Percentiles rank a stretch among this genome's conserved stretches.
Evolutionary conservation across 2,329 filamentous ascomycete species (phyloP).

Genomic region (Cladosporium sp.): DNA sequence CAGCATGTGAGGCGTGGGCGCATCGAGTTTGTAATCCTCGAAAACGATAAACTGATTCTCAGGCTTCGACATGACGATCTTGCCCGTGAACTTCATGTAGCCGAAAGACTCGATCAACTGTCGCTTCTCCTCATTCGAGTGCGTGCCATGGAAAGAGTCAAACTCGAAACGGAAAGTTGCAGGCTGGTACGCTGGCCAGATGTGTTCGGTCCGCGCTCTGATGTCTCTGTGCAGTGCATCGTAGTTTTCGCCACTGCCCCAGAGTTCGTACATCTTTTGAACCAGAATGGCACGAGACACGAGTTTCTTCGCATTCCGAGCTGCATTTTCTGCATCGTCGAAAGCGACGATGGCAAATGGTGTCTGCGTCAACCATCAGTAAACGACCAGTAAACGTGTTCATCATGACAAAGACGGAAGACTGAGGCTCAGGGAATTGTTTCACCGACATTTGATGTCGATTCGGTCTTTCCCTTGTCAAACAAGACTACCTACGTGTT

Average conservation of each 20-base stretch:
- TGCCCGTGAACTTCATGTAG: slow-evolving; percentile 73
- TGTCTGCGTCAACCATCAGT: slow-evolving; percentile 51
- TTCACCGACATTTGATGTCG: background rate
- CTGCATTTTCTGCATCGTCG: slow-evolving; percentile 15
- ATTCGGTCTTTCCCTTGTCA: background rate
- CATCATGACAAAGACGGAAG: background rate
- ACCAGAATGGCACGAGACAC: slow-evolving; percentile 74
- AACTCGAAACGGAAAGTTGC: slow-evolving; percentile 78
- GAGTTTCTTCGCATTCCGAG: slow-evolving; percentile 57
- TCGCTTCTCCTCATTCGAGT: slow-evolving; percentile 59
- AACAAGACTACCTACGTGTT: slow-evolving; percentile 56
- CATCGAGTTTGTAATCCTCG: slow-evolving; percentile 67
- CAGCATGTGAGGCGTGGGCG: slow-evolving; percentile 54
- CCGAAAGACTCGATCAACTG: slow-evolving; percentile 75
- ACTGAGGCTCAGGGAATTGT: background rate
- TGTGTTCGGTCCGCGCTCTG: slow-evolving; percentile 51
- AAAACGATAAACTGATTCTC: slow-evolving; percentile 75
- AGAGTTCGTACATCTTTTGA: slow-evolving; percentile 82
- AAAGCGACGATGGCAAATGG: slow-evolving; percentile 79
- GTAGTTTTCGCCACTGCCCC: slow-evolving; percentile 69
- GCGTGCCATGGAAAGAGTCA: slow-evolving; percentile 75
- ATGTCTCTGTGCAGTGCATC: slow-evolving; percentile 65
- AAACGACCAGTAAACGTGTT: background rate
- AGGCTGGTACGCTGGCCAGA: slow-evolving; percentile 63
- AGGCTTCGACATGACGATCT: slow-evolving; percentile 69